Evolutionary conservation across 2,329 filamentous ascomycete species (phyloP).

Genomic region (Botrytis fragariae): DNA sequence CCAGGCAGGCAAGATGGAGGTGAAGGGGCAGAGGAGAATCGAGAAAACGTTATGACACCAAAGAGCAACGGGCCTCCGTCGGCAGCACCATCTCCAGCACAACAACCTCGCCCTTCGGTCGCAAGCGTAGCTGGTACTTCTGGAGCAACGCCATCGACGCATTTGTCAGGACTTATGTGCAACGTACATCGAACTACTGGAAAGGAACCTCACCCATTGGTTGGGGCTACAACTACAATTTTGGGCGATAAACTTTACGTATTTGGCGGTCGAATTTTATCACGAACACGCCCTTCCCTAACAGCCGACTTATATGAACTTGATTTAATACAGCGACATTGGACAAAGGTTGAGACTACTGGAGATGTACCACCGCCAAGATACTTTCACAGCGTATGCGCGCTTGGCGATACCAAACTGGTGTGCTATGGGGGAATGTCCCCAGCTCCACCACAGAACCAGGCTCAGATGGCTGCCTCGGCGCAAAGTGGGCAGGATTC

Average conservation of each 20-base stretch:
- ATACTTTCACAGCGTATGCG: slow-evolving; percentile 96
- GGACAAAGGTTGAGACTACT: slow-evolving; percentile 81
- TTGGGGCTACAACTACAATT: slow-evolving; percentile 93
- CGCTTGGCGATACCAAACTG: slow-evolving; percentile 89
- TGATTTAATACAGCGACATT: slow-evolving; percentile 86
- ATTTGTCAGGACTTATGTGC: slow-evolving; percentile 66
- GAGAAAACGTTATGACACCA: slow-evolving; percentile 48
- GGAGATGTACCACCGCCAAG: slow-evolving; percentile 87
- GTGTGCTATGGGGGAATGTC: slow-evolving; percentile 99
- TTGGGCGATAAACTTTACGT: slow-evolving; percentile 95
- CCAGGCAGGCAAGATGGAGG: slow-evolving; percentile 45
- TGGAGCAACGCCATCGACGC: slow-evolving; percentile 45
- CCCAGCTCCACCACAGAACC: slow-evolving; percentile 53
- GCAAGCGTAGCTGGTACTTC: slow-evolving; percentile 43
- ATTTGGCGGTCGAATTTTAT: slow-evolving; percentile 87
- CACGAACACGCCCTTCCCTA: slow-evolving; percentile 74
- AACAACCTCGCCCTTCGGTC: slow-evolving; percentile 43
- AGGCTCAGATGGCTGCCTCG: slow-evolving; percentile 45
- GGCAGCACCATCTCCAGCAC: slow-evolving; percentile 55
- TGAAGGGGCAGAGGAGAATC: slow-evolving; percentile 45
- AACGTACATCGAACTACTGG: slow-evolving; percentile 84
- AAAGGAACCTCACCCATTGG: slow-evolving; percentile 82
- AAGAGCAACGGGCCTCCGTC: slow-evolving; percentile 54
- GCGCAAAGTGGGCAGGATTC: slow-evolving; percentile 54
- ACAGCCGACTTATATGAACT: slow-evolving; percentile 92